Percentiles rank a stretch among this genome's conserved stretches.
Conservation (phyloP, 495 filamentous ascomycete genomes). For the Hypoxylon fuscum region DNA sequence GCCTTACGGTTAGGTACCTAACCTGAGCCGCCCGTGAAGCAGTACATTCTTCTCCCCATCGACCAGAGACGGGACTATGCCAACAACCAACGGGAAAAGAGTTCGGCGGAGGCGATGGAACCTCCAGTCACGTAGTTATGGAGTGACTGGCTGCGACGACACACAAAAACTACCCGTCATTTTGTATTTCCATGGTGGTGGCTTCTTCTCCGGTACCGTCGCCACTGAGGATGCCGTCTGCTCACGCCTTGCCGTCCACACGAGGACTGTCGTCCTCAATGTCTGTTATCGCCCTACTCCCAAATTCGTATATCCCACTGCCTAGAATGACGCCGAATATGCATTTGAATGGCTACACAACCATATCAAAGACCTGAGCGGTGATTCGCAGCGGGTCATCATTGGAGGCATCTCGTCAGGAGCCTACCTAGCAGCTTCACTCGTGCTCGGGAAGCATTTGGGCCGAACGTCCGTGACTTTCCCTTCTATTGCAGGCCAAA, state of each 20-base stretch:
- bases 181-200: constrained; percentile 55
- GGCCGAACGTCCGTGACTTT: constrained; percentile 22
- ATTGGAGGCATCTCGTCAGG: constrained; percentile 60
- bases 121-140: no score
- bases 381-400: constrained; percentile 48
- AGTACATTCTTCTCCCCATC: no score
- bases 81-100: no score
- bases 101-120: no score
- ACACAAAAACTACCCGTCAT: constrained; percentile 47
- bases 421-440: constrained; percentile 52
- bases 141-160: no score
- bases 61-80: no score
- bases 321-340: constrained; percentile 58
- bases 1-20: no score
- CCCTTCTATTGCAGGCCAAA: constrained; percentile 50
- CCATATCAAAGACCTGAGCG: constrained; percentile 44
- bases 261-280: constrained; percentile 50
- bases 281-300: constrained; percentile 60
- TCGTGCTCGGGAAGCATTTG: constrained; percentile 48
- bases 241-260: constrained; percentile 45
- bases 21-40: no score
- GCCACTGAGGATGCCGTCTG: constrained; percentile 54
- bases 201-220: constrained; percentile 55
- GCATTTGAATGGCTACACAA: constrained; percentile 58
- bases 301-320: constrained; percentile 51